These are phyloP conservation scores for Westerdykella sp. DNA, from an alignment of 2,329 filamentous ascomycete genomes.

Conservation along the genomic window DNA sequence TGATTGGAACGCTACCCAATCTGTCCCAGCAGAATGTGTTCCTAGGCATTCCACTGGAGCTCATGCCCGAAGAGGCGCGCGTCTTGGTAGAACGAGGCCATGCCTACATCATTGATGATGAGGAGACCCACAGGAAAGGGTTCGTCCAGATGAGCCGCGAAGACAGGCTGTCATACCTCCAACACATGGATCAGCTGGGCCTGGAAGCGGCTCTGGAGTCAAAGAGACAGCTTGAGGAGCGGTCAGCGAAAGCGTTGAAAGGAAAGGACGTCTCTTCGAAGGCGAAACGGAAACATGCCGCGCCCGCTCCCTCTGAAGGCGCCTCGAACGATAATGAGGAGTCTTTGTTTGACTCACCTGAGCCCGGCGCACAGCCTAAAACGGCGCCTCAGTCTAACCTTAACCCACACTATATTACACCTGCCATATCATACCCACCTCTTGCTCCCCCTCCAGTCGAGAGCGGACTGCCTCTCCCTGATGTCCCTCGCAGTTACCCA, in stretches of 20 bases:
- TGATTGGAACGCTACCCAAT: slow-evolving; percentile 84
- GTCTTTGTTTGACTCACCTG: slow-evolving; percentile 22
- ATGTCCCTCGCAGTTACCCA: slow-evolving; percentile 51
- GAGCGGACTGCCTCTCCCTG: slow-evolving; percentile 26
- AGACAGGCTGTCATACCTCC: slow-evolving; percentile 57
- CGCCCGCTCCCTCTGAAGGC: slow-evolving; percentile 8
- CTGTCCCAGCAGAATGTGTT: slow-evolving; percentile 94
- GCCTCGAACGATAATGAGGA: slow-evolving; percentile 6
- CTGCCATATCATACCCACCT: slow-evolving; percentile 41
- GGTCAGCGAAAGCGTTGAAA: slow-evolving; percentile 46
- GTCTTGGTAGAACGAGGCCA: slow-evolving; percentile 70
- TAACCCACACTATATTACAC: slow-evolving; percentile 37
- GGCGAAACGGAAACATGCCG: slow-evolving; percentile 6
- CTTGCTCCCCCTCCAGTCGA: slow-evolving; percentile 17
- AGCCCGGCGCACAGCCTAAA: slow-evolving; percentile 5
- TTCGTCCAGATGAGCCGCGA: slow-evolving; percentile 54
- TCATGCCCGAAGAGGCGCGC: slow-evolving; percentile 84
- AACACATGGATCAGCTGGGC: slow-evolving; percentile 51
- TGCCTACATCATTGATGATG: slow-evolving; percentile 77
- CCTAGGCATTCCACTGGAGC: slow-evolving; percentile 76
- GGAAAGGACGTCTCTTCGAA: slow-evolving; percentile 39
- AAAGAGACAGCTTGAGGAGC: slow-evolving; percentile 44
- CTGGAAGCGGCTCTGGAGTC: slow-evolving; percentile 44
- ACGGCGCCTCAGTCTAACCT: slow-evolving; percentile 12
- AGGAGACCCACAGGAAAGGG: slow-evolving; percentile 59